Conservation (phyloP, 768 basidiomycete species). For the Galerina sulciceps region DNA sequence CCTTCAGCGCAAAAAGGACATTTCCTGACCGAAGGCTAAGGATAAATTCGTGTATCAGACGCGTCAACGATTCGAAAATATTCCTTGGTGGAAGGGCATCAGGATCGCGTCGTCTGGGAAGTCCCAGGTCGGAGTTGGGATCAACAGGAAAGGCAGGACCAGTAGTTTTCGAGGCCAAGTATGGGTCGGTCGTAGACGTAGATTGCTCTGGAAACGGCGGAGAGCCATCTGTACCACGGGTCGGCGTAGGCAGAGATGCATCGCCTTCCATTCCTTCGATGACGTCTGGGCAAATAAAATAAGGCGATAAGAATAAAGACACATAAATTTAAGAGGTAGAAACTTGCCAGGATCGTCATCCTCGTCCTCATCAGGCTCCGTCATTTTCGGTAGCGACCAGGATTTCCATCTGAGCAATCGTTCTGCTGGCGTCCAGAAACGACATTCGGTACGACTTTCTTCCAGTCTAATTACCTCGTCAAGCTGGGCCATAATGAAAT, state of each 20-base stretch:
- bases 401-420: slow-evolving; percentile 45
- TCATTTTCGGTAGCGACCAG: slow-evolving; percentile 49
- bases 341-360: slow-evolving; percentile 73
- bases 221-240: background rate
- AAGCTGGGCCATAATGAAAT: slow-evolving; percentile 45
- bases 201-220: background rate
- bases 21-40: background rate
- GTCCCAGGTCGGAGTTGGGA: background rate
- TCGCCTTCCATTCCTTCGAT: slow-evolving; percentile 60
- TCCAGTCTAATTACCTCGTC: slow-evolving; percentile 61
- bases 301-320: background rate
- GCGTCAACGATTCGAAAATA: background rate
- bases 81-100: background rate
- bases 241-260: background rate
- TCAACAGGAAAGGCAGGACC: background rate
- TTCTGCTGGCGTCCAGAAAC: slow-evolving; percentile 63
- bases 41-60: background rate
- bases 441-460: slow-evolving; percentile 39
- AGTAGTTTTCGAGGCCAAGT: background rate
- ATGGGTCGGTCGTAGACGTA: background rate
- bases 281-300: slow-evolving; percentile 29
- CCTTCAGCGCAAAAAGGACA: background rate
- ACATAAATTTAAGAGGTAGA: background rate
- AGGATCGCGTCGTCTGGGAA: background rate
- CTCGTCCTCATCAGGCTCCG: slow-evolving; percentile 44